These are phyloP conservation scores for Pleurotus salmoneostramineus DNA, from an alignment of 768 basidiomycete species.

Conservation along the genomic window DNA sequence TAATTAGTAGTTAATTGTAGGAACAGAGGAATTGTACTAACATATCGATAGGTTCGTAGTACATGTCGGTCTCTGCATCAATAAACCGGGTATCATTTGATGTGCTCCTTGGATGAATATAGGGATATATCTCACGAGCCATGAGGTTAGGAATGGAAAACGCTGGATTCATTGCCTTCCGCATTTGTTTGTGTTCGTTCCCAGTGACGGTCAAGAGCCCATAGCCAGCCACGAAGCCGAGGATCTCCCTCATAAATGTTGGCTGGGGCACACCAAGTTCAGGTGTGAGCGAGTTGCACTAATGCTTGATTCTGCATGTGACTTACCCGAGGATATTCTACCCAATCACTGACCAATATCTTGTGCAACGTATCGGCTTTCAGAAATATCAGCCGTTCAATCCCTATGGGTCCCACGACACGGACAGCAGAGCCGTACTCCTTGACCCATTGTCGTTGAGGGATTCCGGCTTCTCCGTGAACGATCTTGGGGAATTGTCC, in stretches of 20 bases:
- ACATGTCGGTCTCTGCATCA: slow-evolving; percentile 37
- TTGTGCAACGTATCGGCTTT: slow-evolving; percentile 40
- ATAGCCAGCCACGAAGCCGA: slow-evolving; percentile 39
- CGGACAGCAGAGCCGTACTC: slow-evolving; percentile 39
- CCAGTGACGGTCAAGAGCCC: slow-evolving; percentile 47
- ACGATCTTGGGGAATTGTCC: slow-evolving; percentile 38
- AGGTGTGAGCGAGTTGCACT: background rate
- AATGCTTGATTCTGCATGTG: background rate
- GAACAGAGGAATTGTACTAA: no score
- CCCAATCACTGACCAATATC: slow-evolving; percentile 40
- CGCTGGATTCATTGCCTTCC: slow-evolving; percentile 48
- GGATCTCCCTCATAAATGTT: slow-evolving; percentile 33
- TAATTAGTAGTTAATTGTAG: no score
- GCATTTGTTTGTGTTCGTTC: slow-evolving; percentile 45
- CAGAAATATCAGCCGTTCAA: slow-evolving; percentile 41
- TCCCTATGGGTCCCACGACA: slow-evolving; percentile 39
- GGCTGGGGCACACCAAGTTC: slow-evolving; percentile 21
- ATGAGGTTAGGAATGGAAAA: slow-evolving; percentile 41
- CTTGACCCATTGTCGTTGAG: slow-evolving; percentile 44
- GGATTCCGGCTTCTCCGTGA: slow-evolving; percentile 34
- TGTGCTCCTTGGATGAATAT: background rate
- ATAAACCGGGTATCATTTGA: background rate
- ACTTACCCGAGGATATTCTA: slow-evolving; percentile 39
- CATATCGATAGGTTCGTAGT: slow-evolving; percentile 43
- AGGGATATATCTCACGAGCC: slow-evolving; percentile 22